These are phyloP conservation scores for Solanum arcanum DNA, from an alignment of 257 asterid genomes.

Conservation along the genomic window DNA sequence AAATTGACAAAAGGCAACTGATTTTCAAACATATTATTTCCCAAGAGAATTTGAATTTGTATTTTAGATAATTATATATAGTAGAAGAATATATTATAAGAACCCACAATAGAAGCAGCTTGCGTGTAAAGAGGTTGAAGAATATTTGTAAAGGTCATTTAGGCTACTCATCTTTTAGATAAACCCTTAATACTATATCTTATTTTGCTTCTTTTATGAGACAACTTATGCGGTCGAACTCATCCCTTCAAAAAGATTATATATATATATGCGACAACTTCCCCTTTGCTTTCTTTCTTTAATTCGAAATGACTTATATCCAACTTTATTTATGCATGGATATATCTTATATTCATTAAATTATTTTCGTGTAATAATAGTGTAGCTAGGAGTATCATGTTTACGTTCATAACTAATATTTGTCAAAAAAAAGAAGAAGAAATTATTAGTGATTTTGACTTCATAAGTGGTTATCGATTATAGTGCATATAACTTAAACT, in stretches of 20 bases:
- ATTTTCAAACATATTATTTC: not conserved
- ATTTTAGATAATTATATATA: not conserved
- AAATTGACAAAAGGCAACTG: not conserved
- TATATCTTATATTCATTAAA: not conserved
- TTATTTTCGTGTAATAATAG: not conserved
- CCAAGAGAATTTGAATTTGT: not conserved
- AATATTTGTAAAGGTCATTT: slow-evolving; percentile 6
- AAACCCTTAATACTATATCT: not conserved
- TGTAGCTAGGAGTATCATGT: not conserved
- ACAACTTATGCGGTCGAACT: not conserved
- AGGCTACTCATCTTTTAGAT: not conserved
- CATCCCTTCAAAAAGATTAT: not conserved
- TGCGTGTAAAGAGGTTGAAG: slow-evolving; percentile 10
- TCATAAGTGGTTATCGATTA: not conserved
- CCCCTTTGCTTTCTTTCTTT: not conserved
- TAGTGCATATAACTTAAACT: not conserved
- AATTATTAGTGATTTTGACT: not conserved
- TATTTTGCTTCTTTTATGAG: not conserved
- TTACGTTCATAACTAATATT: not conserved
- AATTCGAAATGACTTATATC: not conserved
- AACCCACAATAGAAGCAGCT: not conserved
- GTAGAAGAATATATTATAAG: not conserved
- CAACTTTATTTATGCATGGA: not conserved
- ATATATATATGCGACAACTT: not conserved
- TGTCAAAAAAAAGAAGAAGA: too few species aligned